Evolutionary conservation across 306 rosid genomes (phyloP).

Genomic region (Dryas drummondii): DNA sequence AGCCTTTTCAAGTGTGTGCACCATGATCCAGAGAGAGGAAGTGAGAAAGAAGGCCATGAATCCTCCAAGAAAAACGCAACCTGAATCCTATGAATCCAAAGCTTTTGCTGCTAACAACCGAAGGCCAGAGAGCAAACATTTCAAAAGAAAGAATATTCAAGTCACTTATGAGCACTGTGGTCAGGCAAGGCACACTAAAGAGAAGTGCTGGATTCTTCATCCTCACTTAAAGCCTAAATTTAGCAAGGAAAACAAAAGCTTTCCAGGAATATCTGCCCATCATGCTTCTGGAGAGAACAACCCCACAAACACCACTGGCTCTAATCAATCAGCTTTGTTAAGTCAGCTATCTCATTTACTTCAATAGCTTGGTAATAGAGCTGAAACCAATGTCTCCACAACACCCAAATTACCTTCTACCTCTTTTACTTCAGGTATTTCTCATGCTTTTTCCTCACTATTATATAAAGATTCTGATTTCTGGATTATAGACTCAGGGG

Average conservation of each 20-base stretch:
- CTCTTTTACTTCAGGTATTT: background rate
- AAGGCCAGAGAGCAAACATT: background rate
- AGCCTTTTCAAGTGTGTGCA: background rate
- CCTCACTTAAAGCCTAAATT: background rate
- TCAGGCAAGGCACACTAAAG: background rate
- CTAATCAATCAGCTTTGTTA: background rate
- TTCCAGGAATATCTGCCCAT: background rate
- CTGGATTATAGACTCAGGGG: background rate
- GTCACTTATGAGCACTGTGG: background rate
- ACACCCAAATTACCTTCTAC: no score
- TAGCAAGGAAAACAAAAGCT: background rate
- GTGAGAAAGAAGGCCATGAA: conserved; percentile 7
- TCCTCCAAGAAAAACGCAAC: background rate
- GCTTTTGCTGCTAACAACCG: background rate
- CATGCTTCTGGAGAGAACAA: background rate
- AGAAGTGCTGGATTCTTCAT: background rate
- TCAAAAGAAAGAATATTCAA: no score
- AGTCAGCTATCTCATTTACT: background rate
- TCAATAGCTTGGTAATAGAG: background rate
- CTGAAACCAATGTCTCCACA: no score
- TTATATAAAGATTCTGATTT: background rate
- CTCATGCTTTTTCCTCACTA: background rate
- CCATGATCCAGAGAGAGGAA: conserved; percentile 11
- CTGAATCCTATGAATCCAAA: background rate
- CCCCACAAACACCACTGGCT: no score